Conservation (phyloP, 495 filamentous ascomycete genomes). For the Talaromyces wortmannii region DNA sequence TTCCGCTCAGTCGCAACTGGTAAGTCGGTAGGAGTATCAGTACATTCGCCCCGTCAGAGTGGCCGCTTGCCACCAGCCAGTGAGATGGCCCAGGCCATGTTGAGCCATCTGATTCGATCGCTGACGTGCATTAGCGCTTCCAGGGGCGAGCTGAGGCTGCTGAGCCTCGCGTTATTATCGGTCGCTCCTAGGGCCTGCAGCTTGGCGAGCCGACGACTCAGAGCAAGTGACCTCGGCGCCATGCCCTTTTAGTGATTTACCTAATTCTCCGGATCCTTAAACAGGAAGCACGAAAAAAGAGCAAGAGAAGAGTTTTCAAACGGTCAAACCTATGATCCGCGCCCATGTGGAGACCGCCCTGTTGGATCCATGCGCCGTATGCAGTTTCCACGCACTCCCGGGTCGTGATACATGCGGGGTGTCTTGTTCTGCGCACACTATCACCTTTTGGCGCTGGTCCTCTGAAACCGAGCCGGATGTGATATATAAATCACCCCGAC, state of each 20-base stretch:
- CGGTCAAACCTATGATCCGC: not conserved
- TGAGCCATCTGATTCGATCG: constrained; percentile 2
- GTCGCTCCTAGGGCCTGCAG: not conserved
- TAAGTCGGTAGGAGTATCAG: too few species aligned
- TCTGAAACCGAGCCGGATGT: not conserved
- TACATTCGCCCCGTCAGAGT: not conserved
- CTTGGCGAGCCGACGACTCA: not conserved
- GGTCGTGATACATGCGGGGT: not conserved
- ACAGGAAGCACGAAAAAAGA: not conserved
- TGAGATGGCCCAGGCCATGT: constrained; percentile 1
- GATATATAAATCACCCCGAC: too few species aligned
- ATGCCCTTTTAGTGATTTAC: not conserved
- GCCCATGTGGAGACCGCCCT: not conserved
- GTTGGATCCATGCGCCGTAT: not conserved
- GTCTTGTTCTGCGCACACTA: not conserved
- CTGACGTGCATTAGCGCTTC: constrained; percentile 5
- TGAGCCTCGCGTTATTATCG: not conserved
- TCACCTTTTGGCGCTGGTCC: not conserved
- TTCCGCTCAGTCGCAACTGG: not conserved
- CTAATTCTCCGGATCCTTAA: not conserved
- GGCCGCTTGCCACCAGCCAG: not conserved
- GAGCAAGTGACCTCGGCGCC: not conserved
- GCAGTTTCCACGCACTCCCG: not conserved
- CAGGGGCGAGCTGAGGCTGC: constrained; percentile 4
- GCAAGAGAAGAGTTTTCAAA: not conserved